Base-by-base conservation (phyloP, 2,329 filamentous ascomycete species). In the Simplicillium sp. region DNA sequence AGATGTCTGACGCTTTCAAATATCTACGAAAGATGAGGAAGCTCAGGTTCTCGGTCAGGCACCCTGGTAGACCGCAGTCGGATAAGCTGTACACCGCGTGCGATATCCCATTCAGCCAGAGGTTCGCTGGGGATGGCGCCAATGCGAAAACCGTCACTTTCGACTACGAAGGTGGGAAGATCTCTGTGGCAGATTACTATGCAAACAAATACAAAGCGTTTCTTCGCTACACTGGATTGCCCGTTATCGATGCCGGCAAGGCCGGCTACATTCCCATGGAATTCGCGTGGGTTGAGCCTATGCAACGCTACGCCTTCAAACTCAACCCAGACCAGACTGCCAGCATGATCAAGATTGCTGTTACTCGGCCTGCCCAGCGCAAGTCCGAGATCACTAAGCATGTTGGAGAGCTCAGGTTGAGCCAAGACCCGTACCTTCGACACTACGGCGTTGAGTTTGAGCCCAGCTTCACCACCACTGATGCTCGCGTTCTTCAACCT, bases 321-420 rank as follows among this genome's bases (percentile, higher is more conserved):
- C 57, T 84, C 2, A 72, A 72, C 40, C 67, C 72, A 0, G 56
- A 63, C 0, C 71, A 94, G 64, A 96, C 90, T 0, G 67, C 82
- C 0, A 64, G 73, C 5, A 98, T 98, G 92, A 96, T 98, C 66
- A 90, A 84, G 59, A 87, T 90, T 52, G 89, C 90, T 0, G 90
- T 95, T 4, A 87, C 84, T 6, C 74, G 82, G 1, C 92, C 92
- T 0, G 57, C 59, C 0, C 58, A 79, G 25, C 84, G 92, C n/a
- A 75, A 77, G 48, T 51, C 57, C 0, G 77, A 84, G 15, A 88
- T 97, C 50, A 50, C 61, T 41, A 42, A 41, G 7, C 55, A 57
- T 32, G 64, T 79, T 37, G 58, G 73, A 3, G 84, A 84, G 13
- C 75, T 95, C 8, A 55, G 64, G 0, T 73, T 83, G 48, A 69